Base-by-base conservation (phyloP, 2,329 filamentous ascomycete species). In the Verticillium longisporum region DNA sequence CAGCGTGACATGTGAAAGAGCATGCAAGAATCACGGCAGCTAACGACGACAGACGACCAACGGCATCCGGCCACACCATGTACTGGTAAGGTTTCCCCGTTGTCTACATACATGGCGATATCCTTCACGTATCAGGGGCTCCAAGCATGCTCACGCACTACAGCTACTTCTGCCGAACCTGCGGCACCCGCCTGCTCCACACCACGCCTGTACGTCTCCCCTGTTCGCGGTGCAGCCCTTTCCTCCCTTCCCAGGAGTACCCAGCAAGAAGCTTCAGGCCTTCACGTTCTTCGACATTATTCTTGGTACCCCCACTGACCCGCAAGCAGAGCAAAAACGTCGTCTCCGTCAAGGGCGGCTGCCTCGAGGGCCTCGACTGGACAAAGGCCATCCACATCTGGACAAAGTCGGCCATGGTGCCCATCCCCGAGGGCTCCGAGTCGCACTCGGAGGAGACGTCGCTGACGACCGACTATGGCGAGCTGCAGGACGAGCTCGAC, bases 271-370 rank as follows among this genome's bases (percentile, higher is more conserved):
- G 26, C 26, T 26, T 26, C 7, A 36, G 34, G 34, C 26, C n/a
- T 53, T n/a, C 26, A 26, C 26, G 2, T 55, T 14, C 60, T 58
- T 50, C 36, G 32, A 60, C 50, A 34, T 5, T n/a, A 32, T 38
- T 33, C 6, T n/a, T 36, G 26, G 26, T 4, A 26, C 4, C 26
- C n/a, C n/a, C 34, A 36, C 41, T 50, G n/a, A 50, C 6, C 1
- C 11, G 34, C 26, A 26, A n/a, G 14, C 61, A 83, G 82, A 75
- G 79, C 11, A 84, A 87, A 66, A 81, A 83, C 62, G 79, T 86
- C 56, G 81, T 88, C 50, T 84, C 83, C 15, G 80, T 91, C 55
- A 90, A 90, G 69, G 87, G 84, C 11, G 88, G 87, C 50, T 88
- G 87, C 68, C 77, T 91, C 55, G 80, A 86, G 6, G 85, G 82